phyloP scores from a whole-genome alignment of 768 basidiomycete genomes.

The Boletus tomentosulus region DNA sequence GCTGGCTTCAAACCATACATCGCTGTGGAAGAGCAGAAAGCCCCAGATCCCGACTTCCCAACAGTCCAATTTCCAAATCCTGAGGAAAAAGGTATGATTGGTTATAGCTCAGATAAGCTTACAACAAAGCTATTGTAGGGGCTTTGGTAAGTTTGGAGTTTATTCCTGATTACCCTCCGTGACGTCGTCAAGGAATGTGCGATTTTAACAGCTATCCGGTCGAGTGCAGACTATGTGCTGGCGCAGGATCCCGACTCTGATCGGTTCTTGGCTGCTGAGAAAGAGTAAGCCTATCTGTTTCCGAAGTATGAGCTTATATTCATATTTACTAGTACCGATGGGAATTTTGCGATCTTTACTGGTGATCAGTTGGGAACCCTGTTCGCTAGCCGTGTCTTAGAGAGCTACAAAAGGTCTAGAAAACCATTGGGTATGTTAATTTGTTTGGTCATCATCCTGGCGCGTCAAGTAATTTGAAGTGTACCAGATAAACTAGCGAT shows the following conservation, averaged over 20 bases:
- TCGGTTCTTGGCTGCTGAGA: constrained; percentile 75
- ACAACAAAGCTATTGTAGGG: constrained; percentile 30
- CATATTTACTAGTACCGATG: constrained; percentile 28
- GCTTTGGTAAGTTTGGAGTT: constrained; percentile 40
- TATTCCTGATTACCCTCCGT: not conserved
- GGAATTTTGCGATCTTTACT: constrained; percentile 68
- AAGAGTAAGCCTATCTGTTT: constrained; percentile 38
- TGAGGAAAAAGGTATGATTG: constrained; percentile 71
- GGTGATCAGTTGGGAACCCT: constrained; percentile 78
- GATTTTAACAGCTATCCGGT: constrained; percentile 52
- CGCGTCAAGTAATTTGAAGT: constrained; percentile 35
- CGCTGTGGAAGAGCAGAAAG: constrained; percentile 61
- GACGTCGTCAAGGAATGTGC: constrained; percentile 59
- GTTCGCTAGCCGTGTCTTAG: constrained; percentile 45
- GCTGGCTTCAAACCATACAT: constrained; percentile 59
- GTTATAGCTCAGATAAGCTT: constrained; percentile 1
- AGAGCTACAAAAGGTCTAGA: constrained; percentile 42
- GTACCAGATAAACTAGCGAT: constrained; percentile 63
- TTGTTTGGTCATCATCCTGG: constrained; percentile 30
- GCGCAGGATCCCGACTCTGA: constrained; percentile 92
- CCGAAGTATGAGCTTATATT: not conserved
- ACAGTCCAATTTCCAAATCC: constrained; percentile 87
- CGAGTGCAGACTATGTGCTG: constrained; percentile 59
- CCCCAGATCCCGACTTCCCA: constrained; percentile 81
- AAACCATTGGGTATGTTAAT: constrained; percentile 38